Percentiles rank a stretch among this genome's conserved stretches.
Conservation (phyloP, 2,329 filamentous ascomycete genomes). For the Sordariomycetes sp. region DNA sequence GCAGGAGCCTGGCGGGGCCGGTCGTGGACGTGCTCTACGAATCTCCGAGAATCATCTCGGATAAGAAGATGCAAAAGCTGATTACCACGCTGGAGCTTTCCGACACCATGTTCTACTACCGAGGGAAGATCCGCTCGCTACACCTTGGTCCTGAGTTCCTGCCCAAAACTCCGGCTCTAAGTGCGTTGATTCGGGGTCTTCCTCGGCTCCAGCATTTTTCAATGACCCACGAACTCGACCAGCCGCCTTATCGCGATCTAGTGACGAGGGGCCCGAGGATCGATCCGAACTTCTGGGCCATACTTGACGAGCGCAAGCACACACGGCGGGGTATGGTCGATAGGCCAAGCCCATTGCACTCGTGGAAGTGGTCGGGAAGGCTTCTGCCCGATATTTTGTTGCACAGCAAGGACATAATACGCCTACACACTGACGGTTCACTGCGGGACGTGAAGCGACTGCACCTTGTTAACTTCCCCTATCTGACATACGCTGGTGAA, state of each 20-base stretch:
- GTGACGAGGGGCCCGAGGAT: neutral
- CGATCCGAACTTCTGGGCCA: neutral
- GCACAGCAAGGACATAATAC: neutral
- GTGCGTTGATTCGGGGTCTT: neutral
- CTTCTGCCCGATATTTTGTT: neutral
- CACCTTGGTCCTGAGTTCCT: constrained; percentile 41
- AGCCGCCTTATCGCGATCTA: constrained; percentile 4
- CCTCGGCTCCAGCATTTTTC: constrained; percentile 3
- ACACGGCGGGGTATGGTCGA: constrained; percentile 1
- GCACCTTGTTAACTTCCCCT: constrained; percentile 50
- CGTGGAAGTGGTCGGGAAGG: constrained; percentile 4
- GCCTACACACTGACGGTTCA: constrained; percentile 9
- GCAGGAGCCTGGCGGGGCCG: constrained; percentile 57
- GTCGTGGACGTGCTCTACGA: constrained; percentile 64
- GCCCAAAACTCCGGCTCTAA: neutral
- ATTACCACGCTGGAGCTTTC: constrained; percentile 38
- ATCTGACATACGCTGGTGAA: neutral
- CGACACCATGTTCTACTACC: constrained; percentile 50
- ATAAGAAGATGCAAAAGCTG: constrained; percentile 32
- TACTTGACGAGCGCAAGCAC: neutral
- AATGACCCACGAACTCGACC: constrained; percentile 3
- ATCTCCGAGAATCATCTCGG: constrained; percentile 49
- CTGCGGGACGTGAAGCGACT: constrained; percentile 35
- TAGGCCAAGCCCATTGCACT: neutral
- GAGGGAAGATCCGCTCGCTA: constrained; percentile 59